Evolutionary conservation across 257 asterid genomes (phyloP).

Genomic region (Ophiorrhiza pumila): DNA sequence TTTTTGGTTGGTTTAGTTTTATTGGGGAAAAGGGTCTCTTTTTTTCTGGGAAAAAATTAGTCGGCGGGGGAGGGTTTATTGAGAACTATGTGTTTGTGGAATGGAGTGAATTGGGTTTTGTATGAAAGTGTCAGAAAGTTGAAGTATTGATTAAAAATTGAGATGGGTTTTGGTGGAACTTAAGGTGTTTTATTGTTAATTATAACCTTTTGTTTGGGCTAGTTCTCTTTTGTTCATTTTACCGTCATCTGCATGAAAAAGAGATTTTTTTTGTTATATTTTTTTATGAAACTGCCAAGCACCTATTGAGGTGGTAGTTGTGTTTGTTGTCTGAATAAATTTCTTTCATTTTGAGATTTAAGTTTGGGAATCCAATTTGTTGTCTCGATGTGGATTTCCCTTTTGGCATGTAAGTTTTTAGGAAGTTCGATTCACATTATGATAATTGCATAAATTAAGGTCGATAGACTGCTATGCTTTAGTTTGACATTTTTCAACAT

Average conservation of each 20-base stretch:
- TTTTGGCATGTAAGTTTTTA: not conserved
- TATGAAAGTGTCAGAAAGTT: not conserved
- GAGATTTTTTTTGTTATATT: not conserved
- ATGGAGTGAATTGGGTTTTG: constrained; percentile 4
- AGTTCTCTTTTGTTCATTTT: not conserved
- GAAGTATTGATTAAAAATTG: not conserved
- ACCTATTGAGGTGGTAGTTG: not conserved
- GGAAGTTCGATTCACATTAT: not conserved
- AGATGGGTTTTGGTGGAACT: not conserved
- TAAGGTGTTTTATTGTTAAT: not conserved
- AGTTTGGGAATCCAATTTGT: not conserved
- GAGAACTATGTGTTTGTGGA: not conserved
- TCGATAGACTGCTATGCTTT: not conserved
- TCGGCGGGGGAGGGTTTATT: not conserved
- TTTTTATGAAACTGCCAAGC: not conserved
- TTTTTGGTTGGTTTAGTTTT: not conserved
- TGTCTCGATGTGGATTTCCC: not conserved
- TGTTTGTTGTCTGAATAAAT: not conserved
- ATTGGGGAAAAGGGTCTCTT: not conserved
- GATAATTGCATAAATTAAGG: not conserved
- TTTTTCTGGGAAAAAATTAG: not conserved
- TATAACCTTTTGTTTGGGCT: not conserved
- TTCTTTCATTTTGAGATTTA: not conserved
- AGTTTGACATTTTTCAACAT: not conserved
- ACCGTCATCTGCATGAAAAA: not conserved